Evolutionary conservation across 257 asterid genomes (phyloP).

Genomic region (Haberlea rhodopensis): DNA sequence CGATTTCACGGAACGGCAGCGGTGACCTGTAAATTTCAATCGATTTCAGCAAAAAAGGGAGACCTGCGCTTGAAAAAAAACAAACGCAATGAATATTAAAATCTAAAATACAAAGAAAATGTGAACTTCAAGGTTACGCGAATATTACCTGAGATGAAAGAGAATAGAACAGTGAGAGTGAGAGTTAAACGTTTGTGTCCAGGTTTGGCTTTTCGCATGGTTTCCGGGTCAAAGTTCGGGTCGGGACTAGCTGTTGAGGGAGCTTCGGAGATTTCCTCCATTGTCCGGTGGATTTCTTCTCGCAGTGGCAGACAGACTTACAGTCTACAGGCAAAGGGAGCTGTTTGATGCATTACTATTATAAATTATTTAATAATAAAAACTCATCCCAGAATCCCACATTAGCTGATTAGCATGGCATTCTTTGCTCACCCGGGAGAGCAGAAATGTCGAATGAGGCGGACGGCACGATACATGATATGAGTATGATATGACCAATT

Average conservation of each 20-base stretch:
- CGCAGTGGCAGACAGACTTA: too few relatives aligned
- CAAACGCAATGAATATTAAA: not conserved
- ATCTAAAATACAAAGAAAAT: too few relatives aligned
- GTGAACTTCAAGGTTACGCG: too few relatives aligned
- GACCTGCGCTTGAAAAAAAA: conserved; percentile 42
- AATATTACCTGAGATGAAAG: conserved; percentile 63
- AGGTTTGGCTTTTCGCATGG: conserved; percentile 69
- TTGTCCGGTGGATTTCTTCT: conserved; percentile 28
- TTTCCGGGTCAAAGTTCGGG: conserved; percentile 37
- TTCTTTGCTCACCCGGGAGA: too few relatives aligned
- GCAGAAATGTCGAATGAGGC: too few relatives aligned
- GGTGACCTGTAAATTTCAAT: conserved; percentile 88
- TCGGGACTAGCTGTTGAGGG: conserved; percentile 27
- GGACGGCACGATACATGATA: too few relatives aligned
- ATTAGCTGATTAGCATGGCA: too few relatives aligned
- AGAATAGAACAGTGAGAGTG: conserved; percentile 63
- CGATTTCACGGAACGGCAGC: conserved; percentile 86
- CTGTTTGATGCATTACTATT: too few relatives aligned
- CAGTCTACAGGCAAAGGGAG: too few relatives aligned
- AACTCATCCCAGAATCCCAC: too few relatives aligned
- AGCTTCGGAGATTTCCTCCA: conserved; percentile 61
- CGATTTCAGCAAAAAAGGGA: conserved; percentile 66
- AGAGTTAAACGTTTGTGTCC: conserved; percentile 76
- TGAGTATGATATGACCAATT: too few relatives aligned
- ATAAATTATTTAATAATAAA: too few relatives aligned